A percentile compares a stretch with the other conserved stretches of the same genome.
Evolutionary conservation across 2,329 filamentous ascomycete species (phyloP).

Genomic region (Niveomyces coronatus): DNA sequence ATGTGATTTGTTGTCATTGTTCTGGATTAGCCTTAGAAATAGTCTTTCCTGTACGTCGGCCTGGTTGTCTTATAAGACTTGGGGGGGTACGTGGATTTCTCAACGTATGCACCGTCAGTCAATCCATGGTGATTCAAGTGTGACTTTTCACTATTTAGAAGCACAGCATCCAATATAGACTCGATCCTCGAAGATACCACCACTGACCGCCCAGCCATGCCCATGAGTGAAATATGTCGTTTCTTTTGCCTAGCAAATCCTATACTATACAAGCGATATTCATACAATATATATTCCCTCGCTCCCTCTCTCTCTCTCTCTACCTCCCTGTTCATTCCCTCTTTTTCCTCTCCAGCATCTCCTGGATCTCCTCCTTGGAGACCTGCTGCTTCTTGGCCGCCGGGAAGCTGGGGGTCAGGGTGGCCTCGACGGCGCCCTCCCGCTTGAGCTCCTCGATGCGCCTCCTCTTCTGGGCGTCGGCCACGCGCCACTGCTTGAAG

Average conservation of each 20-base stretch:
- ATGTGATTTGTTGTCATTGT: background rate
- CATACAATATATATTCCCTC: background rate
- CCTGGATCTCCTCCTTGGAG: constrained; percentile 28
- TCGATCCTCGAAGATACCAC: background rate
- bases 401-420: constrained; percentile 28
- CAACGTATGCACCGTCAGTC: background rate
- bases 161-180: background rate
- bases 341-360: constrained; percentile 21
- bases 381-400: constrained; percentile 20
- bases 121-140: background rate
- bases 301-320: background rate
- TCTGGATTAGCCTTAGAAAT: background rate
- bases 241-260: background rate
- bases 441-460: constrained; percentile 65
- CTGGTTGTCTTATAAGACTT: no score
- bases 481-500: constrained; percentile 93
- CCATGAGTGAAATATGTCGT: no score
- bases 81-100: no score
- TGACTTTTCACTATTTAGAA: background rate
- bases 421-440: constrained; percentile 59
- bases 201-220: no score
- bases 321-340: background rate
- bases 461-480: constrained; percentile 77
- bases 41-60: background rate
- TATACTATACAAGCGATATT: background rate